phyloP scores from a whole-genome alignment of 345 rosid genomes.

The Heritiera fomes region DNA sequence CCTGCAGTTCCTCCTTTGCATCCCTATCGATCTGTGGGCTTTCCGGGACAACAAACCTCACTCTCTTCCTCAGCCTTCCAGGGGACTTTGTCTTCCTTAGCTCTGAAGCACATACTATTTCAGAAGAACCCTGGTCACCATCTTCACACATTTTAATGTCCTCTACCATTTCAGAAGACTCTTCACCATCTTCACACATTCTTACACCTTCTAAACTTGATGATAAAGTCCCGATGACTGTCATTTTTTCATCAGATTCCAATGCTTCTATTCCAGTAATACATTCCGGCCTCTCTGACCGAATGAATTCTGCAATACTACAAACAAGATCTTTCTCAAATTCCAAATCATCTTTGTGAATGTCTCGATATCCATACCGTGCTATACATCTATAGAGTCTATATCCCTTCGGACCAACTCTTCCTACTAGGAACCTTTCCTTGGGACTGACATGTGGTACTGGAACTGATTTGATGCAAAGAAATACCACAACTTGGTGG shows the following conservation, averaged over 20 bases:
- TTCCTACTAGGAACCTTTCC: conserved; percentile 88
- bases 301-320: conserved; percentile 79
- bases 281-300: conserved; percentile 52
- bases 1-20: conserved; percentile 63
- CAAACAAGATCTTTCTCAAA: conserved; percentile 86
- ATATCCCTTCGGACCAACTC: conserved; percentile 84
- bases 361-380: conserved; percentile 87
- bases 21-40: conserved; percentile 45
- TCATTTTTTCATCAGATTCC: conserved; percentile 59
- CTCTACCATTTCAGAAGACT: conserved; percentile 28
- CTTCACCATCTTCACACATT: conserved; percentile 45
- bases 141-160: conserved; percentile 52
- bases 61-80: conserved; percentile 52
- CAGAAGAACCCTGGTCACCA: conserved; percentile 23
- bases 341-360: conserved; percentile 82
- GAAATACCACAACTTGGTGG: conserved; percentile 90
- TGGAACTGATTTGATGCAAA: conserved; percentile 89
- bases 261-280: conserved; percentile 16
- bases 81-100: conserved; percentile 32
- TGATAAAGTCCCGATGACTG: conserved; percentile 75
- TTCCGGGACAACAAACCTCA: conserved; percentile 78
- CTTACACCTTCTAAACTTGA: conserved; percentile 56
- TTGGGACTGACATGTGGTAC: conserved; percentile 91
- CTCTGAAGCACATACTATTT: conserved; percentile 29
- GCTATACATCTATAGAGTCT: conserved; percentile 87